phyloP scores from a whole-genome alignment of 2,329 filamentous ascomycete species.

The Alternaria sp. region DNA sequence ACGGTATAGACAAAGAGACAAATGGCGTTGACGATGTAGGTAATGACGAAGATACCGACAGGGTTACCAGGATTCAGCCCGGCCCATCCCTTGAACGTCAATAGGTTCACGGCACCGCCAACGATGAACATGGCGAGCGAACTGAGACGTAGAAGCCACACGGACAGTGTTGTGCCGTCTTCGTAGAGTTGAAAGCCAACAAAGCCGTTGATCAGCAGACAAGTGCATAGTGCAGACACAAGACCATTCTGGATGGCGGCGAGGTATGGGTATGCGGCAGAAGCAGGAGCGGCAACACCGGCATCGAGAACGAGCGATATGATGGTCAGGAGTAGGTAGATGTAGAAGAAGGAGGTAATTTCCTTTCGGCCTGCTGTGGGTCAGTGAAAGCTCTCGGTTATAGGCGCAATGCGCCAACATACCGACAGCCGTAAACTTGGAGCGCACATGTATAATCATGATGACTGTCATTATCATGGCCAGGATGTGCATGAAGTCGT shows the following conservation, averaged over 20 bases:
- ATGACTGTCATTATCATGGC: slow-evolving; percentile 92
- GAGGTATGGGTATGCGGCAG: slow-evolving; percentile 86
- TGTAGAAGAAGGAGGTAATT: slow-evolving; percentile 92
- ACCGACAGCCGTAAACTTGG: slow-evolving; percentile 98
- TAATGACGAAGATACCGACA: slow-evolving; percentile 85
- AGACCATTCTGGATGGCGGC: slow-evolving; percentile 86
- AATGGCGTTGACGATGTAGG: slow-evolving; percentile 90
- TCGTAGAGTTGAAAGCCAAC: slow-evolving; percentile 99
- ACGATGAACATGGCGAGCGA: slow-evolving; percentile 85
- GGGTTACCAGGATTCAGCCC: slow-evolving; percentile 87
- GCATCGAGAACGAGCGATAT: slow-evolving; percentile 90
- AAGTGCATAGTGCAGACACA: slow-evolving; percentile 84
- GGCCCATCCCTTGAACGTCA: slow-evolving; percentile 92
- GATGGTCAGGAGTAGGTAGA: slow-evolving; percentile 90
- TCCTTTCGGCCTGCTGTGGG: slow-evolving; percentile 67
- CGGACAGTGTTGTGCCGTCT: slow-evolving; percentile 89
- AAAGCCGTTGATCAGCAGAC: slow-evolving; percentile 94
- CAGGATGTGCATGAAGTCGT: slow-evolving; percentile 89
- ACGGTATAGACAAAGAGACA: slow-evolving; percentile 84
- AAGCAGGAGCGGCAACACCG: slow-evolving; percentile 86
- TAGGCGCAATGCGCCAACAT: slow-evolving; percentile 50
- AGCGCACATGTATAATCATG: slow-evolving; percentile 96
- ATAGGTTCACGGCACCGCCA: slow-evolving; percentile 83
- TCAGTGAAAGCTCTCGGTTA: slow-evolving; percentile 63
- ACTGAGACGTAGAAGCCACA: slow-evolving; percentile 87